phyloP scores from a whole-genome alignment of 169 alveolate species.

The Plasmodium falciparum region DNA sequence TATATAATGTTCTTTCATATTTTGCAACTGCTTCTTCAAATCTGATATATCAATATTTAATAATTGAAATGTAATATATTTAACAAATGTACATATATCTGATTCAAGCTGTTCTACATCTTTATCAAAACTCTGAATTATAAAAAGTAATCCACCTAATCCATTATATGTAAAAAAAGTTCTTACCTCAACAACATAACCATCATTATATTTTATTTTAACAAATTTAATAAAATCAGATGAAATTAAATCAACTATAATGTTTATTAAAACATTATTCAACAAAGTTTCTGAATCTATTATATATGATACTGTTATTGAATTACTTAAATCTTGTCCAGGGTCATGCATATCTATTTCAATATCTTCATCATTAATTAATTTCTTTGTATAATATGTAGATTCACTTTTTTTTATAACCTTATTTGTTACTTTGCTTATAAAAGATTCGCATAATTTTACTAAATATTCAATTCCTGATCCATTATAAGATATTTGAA shows the following conservation, averaged over 20 bases:
- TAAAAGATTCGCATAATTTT: constrained; percentile 44
- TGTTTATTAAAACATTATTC: constrained; percentile 43
- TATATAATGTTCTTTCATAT: constrained; percentile 57
- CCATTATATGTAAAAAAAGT: constrained; percentile 57
- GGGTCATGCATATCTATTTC: constrained; percentile 36
- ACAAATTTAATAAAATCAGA: constrained; percentile 58
- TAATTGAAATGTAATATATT: constrained; percentile 40
- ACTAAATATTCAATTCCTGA: constrained; percentile 52
- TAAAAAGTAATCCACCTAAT: constrained; percentile 58
- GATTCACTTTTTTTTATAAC: constrained; percentile 57
- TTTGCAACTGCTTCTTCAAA: constrained; percentile 26
- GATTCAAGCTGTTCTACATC: constrained; percentile 52
- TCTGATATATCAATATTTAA: constrained; percentile 44
- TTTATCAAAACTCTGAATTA: constrained; percentile 69
- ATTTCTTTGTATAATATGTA: constrained; percentile 52
- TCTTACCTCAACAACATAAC: constrained; percentile 57
- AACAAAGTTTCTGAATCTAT: constrained; percentile 68
- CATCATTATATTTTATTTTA: constrained; percentile 58
- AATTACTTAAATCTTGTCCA: constrained; percentile 11
- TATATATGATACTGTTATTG: constrained; percentile 61
- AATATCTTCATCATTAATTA: constrained; percentile 64
- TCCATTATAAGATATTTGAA: constrained; percentile 52
- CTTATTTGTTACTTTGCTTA: constrained; percentile 56
- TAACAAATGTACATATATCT: constrained; percentile 66
- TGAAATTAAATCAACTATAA: constrained; percentile 66